These are phyloP conservation scores for Articulospora tetracladia DNA, from an alignment of 495 filamentous ascomycete species.

Conservation along the genomic window DNA sequence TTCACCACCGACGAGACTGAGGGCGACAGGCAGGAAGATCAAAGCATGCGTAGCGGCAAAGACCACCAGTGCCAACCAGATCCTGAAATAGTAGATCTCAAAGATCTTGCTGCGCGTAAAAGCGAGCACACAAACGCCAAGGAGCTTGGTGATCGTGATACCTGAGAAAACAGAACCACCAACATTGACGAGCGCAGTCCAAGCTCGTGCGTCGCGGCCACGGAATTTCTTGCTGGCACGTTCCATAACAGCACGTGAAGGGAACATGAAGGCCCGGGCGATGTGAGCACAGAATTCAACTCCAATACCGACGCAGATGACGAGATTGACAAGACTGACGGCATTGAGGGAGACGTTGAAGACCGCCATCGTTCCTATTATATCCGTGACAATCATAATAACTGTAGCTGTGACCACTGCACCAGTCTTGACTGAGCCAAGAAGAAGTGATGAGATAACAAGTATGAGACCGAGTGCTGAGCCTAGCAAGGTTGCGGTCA, in stretches of 20 bases:
- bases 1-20: constrained; percentile 82
- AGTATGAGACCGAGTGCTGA: constrained; percentile 83
- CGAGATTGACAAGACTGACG: constrained; percentile 91
- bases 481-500: constrained; percentile 75
- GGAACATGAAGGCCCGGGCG: constrained; percentile 94
- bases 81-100: constrained; percentile 97
- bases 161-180: constrained; percentile 92
- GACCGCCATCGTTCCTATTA: constrained; percentile 90
- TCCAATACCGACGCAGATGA: constrained; percentile 93
- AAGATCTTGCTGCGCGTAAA: constrained; percentile 98
- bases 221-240: constrained; percentile 63
- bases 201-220: constrained; percentile 79
- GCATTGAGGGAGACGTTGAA: constrained; percentile 90
- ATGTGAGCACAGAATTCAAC: constrained; percentile 98
- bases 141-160: constrained; percentile 91
- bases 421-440: constrained; percentile 82
- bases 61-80: constrained; percentile 87
- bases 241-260: constrained; percentile 70
- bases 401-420: constrained; percentile 80
- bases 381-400: constrained; percentile 89
- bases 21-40: constrained; percentile 84
- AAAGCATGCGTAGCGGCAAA: constrained; percentile 89
- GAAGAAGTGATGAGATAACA: constrained; percentile 66
- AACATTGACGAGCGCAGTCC: constrained; percentile 89
- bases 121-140: constrained; percentile 88